Evolutionary conservation across 306 rosid species (phyloP).

Genomic region (Begonia masoniana): DNA sequence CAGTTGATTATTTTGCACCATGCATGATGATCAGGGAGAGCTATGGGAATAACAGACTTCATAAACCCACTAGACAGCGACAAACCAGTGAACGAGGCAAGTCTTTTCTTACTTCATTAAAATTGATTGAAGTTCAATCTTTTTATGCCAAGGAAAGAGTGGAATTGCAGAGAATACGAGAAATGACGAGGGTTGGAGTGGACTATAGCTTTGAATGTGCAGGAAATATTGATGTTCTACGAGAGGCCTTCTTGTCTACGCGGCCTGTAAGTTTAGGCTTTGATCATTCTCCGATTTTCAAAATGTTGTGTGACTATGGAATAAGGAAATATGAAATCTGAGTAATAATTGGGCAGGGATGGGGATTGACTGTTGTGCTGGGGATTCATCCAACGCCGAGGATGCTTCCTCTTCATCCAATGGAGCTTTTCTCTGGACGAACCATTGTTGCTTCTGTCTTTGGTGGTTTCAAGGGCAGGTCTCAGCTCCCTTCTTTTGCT

Average conservation of each 20-base stretch:
- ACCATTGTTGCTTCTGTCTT: slow-evolving; percentile 33
- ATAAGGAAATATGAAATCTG: neutral
- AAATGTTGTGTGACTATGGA: neutral
- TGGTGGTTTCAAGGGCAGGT: slow-evolving; percentile 69
- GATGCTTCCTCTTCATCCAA: slow-evolving; percentile 60
- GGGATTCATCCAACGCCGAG: slow-evolving; percentile 54
- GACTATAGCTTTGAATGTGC: slow-evolving; percentile 63
- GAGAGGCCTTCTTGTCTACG: slow-evolving; percentile 49
- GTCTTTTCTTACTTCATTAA: slow-evolving; percentile 1
- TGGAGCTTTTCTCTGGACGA: slow-evolving; percentile 63
- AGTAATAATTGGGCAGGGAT: slow-evolving; percentile 30
- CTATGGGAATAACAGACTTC: slow-evolving; percentile 54
- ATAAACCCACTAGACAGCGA: slow-evolving; percentile 41
- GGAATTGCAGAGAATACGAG: slow-evolving; percentile 36
- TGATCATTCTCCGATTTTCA: neutral
- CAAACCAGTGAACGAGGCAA: slow-evolving; percentile 45
- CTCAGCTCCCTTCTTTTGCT: slow-evolving; percentile 59
- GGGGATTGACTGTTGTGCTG: slow-evolving; percentile 65
- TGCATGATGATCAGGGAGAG: slow-evolving; percentile 17
- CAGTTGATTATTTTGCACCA: too few relatives aligned
- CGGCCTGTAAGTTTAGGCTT: slow-evolving; percentile 7
- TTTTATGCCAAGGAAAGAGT: too few relatives aligned
- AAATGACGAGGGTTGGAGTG: slow-evolving; percentile 47
- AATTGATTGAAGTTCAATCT: too few relatives aligned
- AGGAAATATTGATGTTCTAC: slow-evolving; percentile 41